Evolutionary conservation across 2,329 filamentous ascomycete species (phyloP).

Genomic region (Pseudogymnoascus sp.): DNA sequence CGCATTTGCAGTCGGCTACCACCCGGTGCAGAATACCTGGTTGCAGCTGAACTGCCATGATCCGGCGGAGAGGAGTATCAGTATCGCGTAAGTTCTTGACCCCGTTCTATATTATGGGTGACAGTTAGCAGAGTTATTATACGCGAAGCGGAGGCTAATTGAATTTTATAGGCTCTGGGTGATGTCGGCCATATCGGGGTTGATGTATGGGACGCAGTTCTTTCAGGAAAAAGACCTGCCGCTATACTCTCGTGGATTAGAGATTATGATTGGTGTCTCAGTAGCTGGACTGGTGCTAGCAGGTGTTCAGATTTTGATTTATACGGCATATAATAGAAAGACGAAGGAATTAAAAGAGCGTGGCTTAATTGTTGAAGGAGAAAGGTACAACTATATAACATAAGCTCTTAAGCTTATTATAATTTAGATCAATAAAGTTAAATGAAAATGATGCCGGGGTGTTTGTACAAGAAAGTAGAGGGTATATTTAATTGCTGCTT

Average conservation of each 20-base stretch:
- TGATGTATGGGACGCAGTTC: conserved; percentile 25
- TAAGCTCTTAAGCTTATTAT: not conserved
- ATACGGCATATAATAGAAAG: conserved; percentile 7
- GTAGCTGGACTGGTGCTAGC: conserved; percentile 1
- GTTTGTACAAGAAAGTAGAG: not conserved
- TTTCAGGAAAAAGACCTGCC: conserved; percentile 20
- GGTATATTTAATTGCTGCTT: not conserved
- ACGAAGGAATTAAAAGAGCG: not conserved
- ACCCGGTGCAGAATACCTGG: conserved; percentile 26
- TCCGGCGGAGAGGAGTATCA: conserved; percentile 25
- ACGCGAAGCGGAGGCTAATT: not conserved
- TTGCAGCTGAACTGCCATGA: conserved; percentile 16
- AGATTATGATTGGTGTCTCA: conserved; percentile 9
- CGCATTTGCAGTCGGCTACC: conserved; percentile 21
- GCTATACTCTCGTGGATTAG: conserved; percentile 13
- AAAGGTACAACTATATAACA: not conserved
- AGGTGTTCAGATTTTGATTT: not conserved
- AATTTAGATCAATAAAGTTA: not conserved
- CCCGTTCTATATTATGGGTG: not conserved
- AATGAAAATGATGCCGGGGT: not conserved
- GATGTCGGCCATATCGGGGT: conserved; percentile 22
- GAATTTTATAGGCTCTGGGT: conserved; percentile 16
- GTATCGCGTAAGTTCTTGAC: conserved; percentile 23
- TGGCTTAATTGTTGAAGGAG: not conserved
- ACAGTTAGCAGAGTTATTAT: not conserved